phyloP scores from a whole-genome alignment of 179 eudicot species.

The Sideroxylon spinosum region DNA sequence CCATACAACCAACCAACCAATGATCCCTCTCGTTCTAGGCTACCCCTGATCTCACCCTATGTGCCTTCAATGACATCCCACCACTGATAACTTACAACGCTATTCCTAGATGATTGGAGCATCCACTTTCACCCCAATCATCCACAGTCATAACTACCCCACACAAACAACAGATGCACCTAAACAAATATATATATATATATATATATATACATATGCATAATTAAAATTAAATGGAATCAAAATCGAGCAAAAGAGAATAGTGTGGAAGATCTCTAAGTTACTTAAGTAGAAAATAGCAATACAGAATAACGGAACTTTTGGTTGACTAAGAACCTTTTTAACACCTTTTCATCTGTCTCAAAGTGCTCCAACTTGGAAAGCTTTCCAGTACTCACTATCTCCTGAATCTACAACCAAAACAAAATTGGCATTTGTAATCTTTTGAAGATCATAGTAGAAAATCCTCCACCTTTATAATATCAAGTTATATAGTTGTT shows the following conservation, averaged over 20 bases:
- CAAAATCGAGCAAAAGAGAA: neutral
- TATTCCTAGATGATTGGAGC: no score
- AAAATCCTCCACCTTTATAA: neutral
- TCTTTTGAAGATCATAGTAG: neutral
- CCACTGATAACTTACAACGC: no score
- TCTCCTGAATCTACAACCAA: slow-evolving; percentile 78
- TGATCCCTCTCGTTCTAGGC: no score
- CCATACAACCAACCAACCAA: no score
- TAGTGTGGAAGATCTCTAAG: neutral
- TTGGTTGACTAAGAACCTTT: neutral
- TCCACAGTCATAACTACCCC: neutral
- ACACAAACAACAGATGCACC: no score
- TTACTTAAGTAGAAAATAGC: neutral
- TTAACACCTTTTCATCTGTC: slow-evolving; percentile 78
- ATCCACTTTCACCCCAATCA: no score
- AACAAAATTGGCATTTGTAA: neutral
- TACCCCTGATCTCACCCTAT: no score
- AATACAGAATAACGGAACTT: neutral
- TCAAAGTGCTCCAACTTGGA: slow-evolving; percentile 96
- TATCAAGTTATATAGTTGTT: no score
- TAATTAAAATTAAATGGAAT: neutral
- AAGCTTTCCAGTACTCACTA: slow-evolving; percentile 77
- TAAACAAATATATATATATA: no score
- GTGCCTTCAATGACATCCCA: no score
- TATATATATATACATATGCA: neutral